These are phyloP conservation scores for Candida pseudofarinosa DNA, from an alignment of 805 yeast genomes.

Conservation along the genomic window DNA sequence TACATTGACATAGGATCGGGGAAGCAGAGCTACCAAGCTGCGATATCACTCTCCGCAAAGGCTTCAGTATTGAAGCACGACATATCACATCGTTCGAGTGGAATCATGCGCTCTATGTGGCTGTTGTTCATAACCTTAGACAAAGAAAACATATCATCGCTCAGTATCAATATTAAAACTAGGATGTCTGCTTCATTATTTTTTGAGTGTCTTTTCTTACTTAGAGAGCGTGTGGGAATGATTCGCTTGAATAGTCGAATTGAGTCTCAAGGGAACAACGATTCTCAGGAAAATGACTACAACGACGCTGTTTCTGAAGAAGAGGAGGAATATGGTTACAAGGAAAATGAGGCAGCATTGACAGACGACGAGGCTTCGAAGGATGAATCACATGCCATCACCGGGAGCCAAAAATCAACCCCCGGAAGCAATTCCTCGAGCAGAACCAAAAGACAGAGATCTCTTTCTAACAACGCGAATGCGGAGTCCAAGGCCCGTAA, in stretches of 20 bases:
- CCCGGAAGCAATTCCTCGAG: constrained; percentile 38
- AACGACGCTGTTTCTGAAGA: constrained; percentile 11
- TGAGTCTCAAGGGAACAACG: constrained; percentile 29
- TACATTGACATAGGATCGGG: constrained; percentile 71
- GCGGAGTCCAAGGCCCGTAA: constrained; percentile 72
- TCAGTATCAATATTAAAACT: constrained; percentile 60
- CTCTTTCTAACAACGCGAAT: constrained; percentile 51
- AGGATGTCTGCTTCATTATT: constrained; percentile 91
- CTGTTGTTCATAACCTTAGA: constrained; percentile 69
- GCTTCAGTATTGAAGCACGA: constrained; percentile 90
- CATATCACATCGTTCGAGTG: constrained; percentile 87
- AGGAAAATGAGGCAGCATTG: constrained; percentile 17
- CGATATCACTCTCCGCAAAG: constrained; percentile 62
- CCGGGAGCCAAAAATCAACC: constrained; percentile 27
- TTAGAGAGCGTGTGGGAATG: constrained; percentile 87
- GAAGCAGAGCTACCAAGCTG: constrained; percentile 60
- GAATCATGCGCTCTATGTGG: constrained; percentile 94
- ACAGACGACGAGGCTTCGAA: constrained; percentile 14
- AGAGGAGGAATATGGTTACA: constrained; percentile 19
- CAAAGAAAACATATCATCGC: constrained; percentile 41
- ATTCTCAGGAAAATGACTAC: constrained; percentile 6
- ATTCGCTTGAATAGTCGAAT: constrained; percentile 47
- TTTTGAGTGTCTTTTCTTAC: constrained; percentile 82
- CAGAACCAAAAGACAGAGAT: constrained; percentile 37
- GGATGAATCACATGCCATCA: constrained; percentile 5